phyloP scores from a whole-genome alignment of 2,329 filamentous ascomycete species.

The Ceratocystis ficicola region DNA sequence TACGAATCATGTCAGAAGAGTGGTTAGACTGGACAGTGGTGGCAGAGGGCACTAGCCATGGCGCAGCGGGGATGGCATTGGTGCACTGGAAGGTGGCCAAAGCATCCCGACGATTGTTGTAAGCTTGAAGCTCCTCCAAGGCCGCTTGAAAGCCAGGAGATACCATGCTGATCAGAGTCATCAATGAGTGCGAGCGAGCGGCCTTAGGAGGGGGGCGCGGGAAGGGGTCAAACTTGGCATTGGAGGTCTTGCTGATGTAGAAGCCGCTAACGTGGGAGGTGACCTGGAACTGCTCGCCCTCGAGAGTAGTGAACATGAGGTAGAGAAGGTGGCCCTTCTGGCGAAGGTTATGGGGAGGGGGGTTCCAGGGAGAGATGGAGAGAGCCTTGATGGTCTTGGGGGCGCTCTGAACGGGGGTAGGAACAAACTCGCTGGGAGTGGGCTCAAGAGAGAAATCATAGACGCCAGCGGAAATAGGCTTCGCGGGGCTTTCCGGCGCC shows the following conservation, averaged over 20 bases:
- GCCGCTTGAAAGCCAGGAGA: slow-evolving; percentile 71
- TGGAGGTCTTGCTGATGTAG: slow-evolving; percentile 93
- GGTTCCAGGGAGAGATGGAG: slow-evolving; percentile 88
- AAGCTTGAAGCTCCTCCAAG: slow-evolving; percentile 70
- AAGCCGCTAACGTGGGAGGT: slow-evolving; percentile 91
- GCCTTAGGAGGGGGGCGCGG: slow-evolving; percentile 69
- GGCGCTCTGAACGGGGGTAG: slow-evolving; percentile 50
- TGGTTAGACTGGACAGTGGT: slow-evolving; percentile 56
- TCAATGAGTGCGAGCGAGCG: slow-evolving; percentile 69
- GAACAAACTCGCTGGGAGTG: slow-evolving; percentile 58
- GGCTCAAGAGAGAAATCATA: slow-evolving; percentile 67
- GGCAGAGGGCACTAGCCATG: slow-evolving; percentile 72
- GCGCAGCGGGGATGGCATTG: slow-evolving; percentile 81
- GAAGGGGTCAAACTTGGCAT: slow-evolving; percentile 85
- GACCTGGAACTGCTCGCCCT: slow-evolving; percentile 89
- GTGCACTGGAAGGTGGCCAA: slow-evolving; percentile 90
- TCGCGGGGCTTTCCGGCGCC: neutral
- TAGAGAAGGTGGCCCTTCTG: slow-evolving; percentile 91
- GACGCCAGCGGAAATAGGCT: slow-evolving; percentile 39
- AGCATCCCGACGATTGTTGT: slow-evolving; percentile 74
- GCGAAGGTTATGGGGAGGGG: slow-evolving; percentile 78
- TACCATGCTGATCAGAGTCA: slow-evolving; percentile 63
- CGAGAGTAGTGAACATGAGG: slow-evolving; percentile 75
- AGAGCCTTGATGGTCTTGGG: slow-evolving; percentile 89
- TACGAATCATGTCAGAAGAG: slow-evolving; percentile 70